phyloP scores from a whole-genome alignment of 2,329 filamentous ascomycete genomes.

The Nemania abortiva region DNA sequence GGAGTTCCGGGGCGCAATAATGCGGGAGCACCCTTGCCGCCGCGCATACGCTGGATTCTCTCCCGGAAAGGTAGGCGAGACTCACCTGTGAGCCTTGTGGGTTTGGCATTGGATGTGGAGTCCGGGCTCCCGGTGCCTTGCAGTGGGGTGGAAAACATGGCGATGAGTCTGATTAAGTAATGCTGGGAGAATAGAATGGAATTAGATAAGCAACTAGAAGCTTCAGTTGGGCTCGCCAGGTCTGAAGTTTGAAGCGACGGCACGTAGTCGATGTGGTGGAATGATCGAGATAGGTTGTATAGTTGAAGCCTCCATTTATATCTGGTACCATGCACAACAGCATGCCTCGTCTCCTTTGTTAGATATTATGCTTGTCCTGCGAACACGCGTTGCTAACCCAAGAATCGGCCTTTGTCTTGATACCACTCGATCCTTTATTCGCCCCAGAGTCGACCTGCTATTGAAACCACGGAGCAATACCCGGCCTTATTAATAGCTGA shows the following conservation, averaged over 20 bases:
- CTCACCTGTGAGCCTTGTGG: slow-evolving; percentile 39
- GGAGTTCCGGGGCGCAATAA: not conserved
- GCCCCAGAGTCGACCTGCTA: not conserved
- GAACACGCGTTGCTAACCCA: not conserved
- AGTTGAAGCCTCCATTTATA: slow-evolving; percentile 14
- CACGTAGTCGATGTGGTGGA: not conserved
- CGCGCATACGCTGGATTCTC: slow-evolving; percentile 33
- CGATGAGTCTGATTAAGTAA: not conserved
- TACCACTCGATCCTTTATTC: not conserved
- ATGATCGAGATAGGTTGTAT: not conserved
- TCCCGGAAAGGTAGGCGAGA: slow-evolving; percentile 36
- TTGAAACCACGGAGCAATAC: not conserved
- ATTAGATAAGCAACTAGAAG: not conserved
- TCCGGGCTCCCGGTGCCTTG: not conserved
- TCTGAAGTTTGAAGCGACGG: slow-evolving; percentile 7
- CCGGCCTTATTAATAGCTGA: not conserved
- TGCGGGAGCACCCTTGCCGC: not conserved
- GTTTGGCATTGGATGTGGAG: not conserved
- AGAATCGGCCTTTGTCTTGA: not conserved
- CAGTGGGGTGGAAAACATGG: slow-evolving; percentile 11
- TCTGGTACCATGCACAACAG: not conserved
- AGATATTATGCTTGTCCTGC: not conserved
- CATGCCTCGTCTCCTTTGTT: too few relatives aligned
- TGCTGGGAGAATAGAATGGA: not conserved
- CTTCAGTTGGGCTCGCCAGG: slow-evolving; percentile 5